Base-by-base conservation (phyloP, 2,329 filamentous ascomycete genomes). In the Chrysosphaeria jannelii region DNA sequence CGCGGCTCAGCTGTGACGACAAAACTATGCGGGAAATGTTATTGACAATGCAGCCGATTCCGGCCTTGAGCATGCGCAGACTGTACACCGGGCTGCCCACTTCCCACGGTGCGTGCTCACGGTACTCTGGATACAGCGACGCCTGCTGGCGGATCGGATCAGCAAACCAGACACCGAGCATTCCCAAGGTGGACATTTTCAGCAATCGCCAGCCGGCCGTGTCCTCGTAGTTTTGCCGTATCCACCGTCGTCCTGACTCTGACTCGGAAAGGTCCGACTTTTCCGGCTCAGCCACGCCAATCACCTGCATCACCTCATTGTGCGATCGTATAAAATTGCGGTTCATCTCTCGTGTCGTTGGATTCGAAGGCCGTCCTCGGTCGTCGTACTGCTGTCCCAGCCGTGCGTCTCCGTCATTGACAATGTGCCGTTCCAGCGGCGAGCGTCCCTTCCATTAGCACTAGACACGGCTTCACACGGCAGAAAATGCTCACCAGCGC, bases 241-340 rank as follows among this genome's bases (percentile, higher is more conserved):
- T 41, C 9, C 40, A 39, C n/a, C 46, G 40, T 2, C 42, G 38
- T 19, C 51, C 47, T 5, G 39, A 36, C 24, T 50, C 44, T 5
- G 42, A 40, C 4, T 45, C 43, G 12, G 40, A 35, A 4, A 34
- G 34, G 14, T 22, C 8, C 12, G 25, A 39, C 23, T 48, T 51
- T 25, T 63, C 57, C 9, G 57, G 53, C 32, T 64, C 58, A 6
- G 57, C 58, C 4, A 63, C 58, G 5, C 58, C 58, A 19, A 64
- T 63, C 7, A 61, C 56, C 10, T 52, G 46, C 58, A 64, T 64
- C 4, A 64, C 58, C 30, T 64, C 57, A 31, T 64, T 64, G 33
- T 64, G 58, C 7, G 58, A 51, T 24, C 58, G 47, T 13, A 64
- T 55, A 15, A 62, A 50, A 27, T 58, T 51, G 23, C 51, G 48